Evolutionary conservation across 1,284 basidiomycete species (phyloP), one percentile per base, ranked within the genome.

Genomic region (Caloboletus firmus): DNA sequence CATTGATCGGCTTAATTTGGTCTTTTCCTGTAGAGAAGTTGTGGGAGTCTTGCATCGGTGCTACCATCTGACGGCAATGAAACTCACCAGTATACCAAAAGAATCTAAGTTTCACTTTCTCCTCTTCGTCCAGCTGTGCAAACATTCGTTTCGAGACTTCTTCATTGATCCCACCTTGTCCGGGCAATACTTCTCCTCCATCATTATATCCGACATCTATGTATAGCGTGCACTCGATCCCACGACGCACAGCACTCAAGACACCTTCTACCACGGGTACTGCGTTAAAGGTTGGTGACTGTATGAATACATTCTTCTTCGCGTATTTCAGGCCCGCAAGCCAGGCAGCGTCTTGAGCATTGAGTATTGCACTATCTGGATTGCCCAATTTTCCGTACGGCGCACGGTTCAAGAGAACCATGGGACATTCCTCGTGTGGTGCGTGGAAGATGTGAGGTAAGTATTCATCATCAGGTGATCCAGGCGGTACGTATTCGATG

Each of bases 91-190:
- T 76, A 59, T 76, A 87, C 83, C 87, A 91, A 67, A 83, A 87
- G 22, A 88, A 83, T 60, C 83, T 79, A 41, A 92, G 75, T 42
- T 74, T 73, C 57, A 77, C 68, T 58, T 82, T 79, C 59, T 80
- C 81, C 50, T 76, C 74, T 28, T 76, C 75, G 22, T 74, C 70
- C 17, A 90, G 74, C 48, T 73, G 73, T 43, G 76, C 77, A 72
- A 83, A 91, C 74, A 92, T 79, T 32, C 76, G 74, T 54, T 82
- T 78, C 24, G 84, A 84, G 15, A 92, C 87, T 68, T 87, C 80
- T 64, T 89, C 87, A 67, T 92, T 92, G 18, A 85, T 91, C 0
- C 89, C 89, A 17, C 90, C 90, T 68, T 92, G 89, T 67, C 84
- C 83, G 0, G 89, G 89, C 53, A 92, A 79, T 59, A 76, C 78